phyloP scores from a whole-genome alignment of 2,329 filamentous ascomycete species.

The Fusarium sp. region DNA sequence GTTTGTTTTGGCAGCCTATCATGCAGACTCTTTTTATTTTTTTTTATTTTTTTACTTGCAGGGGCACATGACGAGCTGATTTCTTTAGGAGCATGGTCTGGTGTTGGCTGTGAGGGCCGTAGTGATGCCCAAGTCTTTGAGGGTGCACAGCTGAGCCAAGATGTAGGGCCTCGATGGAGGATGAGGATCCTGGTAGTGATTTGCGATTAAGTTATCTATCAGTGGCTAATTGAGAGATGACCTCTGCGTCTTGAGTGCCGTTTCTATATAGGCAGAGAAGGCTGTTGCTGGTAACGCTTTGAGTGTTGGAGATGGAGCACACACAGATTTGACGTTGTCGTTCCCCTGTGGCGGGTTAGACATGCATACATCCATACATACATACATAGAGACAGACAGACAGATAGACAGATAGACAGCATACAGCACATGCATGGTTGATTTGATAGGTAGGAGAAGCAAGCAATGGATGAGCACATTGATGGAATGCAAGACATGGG shows the following conservation, averaged over 20 bases:
- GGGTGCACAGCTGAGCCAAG: conserved; percentile 9
- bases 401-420: neutral
- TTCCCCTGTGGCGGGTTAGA: neutral
- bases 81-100: conserved; percentile 11
- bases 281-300: neutral
- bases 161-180: conserved; percentile 23
- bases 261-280: no score
- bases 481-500: neutral
- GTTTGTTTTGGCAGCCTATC: conserved; percentile 11
- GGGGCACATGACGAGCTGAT: conserved; percentile 22
- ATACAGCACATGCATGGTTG: no score
- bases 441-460: no score
- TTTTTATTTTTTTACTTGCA: neutral
- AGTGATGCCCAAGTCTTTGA: conserved; percentile 25
- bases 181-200: conserved; percentile 8
- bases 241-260: neutral
- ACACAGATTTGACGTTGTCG: neutral
- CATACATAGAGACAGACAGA: no score
- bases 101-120: conserved; percentile 2
- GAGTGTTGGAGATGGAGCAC: neutral
- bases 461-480: neutral
- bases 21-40: conserved; percentile 6
- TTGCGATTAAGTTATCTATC: neutral
- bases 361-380: no score
- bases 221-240: conserved; percentile 1